These are phyloP conservation scores for Talaromyces amestolkiae DNA, from an alignment of 2,329 filamentous ascomycete species.

Conservation along the genomic window DNA sequence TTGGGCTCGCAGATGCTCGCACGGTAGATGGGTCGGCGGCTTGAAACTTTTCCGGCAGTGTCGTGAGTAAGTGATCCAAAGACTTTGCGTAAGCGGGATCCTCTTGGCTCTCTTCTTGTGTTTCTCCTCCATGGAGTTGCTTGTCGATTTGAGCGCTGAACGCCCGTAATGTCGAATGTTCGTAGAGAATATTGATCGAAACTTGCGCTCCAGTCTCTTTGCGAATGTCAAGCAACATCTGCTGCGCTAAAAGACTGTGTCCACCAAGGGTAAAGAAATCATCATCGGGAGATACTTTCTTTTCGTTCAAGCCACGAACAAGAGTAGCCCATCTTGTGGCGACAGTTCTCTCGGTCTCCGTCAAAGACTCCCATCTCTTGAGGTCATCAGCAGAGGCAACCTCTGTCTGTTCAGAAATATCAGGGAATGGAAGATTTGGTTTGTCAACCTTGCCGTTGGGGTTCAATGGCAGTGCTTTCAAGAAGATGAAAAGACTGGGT, in stretches of 20 bases:
- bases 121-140: slow-evolving; percentile 47
- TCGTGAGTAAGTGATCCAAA: slow-evolving; percentile 15
- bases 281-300: slow-evolving; percentile 62
- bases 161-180: slow-evolving; percentile 56
- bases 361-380: slow-evolving; percentile 45
- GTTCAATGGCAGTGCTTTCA: slow-evolving; percentile 73
- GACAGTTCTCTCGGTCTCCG: slow-evolving; percentile 63
- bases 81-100: slow-evolving; percentile 28
- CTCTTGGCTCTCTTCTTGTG: slow-evolving; percentile 48
- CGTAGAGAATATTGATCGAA: slow-evolving; percentile 68
- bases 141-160: slow-evolving; percentile 55
- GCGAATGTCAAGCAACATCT: slow-evolving; percentile 70
- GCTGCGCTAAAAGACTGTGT: slow-evolving; percentile 76
- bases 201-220: slow-evolving; percentile 64
- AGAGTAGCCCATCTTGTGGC: slow-evolving; percentile 73
- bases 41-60: slow-evolving; percentile 17
- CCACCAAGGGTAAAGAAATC: slow-evolving; percentile 78
- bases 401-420: slow-evolving; percentile 64
- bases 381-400: slow-evolving; percentile 53
- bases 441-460: slow-evolving; percentile 85
- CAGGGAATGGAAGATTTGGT: slow-evolving; percentile 75
- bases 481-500: slow-evolving; percentile 69
- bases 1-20: slow-evolving; percentile 40
- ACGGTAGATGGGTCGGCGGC: slow-evolving; percentile 17
- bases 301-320: slow-evolving; percentile 64